These are phyloP conservation scores for Leccinum brunneo-olivaceum DNA, from an alignment of 1,284 basidiomycete genomes.

Conservation along the genomic window DNA sequence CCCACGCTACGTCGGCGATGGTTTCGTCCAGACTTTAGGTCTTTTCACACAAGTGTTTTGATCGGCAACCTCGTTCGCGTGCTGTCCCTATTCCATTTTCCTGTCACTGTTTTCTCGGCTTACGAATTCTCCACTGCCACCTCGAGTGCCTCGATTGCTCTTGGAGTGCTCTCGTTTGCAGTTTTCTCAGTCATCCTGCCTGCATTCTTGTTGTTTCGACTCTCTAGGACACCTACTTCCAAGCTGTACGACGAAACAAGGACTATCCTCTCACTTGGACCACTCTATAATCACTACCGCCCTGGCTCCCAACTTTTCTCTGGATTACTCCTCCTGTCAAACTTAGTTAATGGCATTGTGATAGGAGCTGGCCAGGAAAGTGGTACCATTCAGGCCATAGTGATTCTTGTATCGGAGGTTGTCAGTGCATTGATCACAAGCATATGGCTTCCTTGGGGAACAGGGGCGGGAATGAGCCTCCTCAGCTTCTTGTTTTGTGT, in stretches of 20 bases:
- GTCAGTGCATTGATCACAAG: slow-evolving; percentile 78
- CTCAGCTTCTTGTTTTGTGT: slow-evolving; percentile 90
- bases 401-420: slow-evolving; percentile 84
- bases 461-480: slow-evolving; percentile 92
- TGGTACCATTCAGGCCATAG: slow-evolving; percentile 86
- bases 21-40: slow-evolving; percentile 62
- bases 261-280: slow-evolving; percentile 85
- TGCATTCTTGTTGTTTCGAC: slow-evolving; percentile 64
- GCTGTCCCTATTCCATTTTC: slow-evolving; percentile 88
- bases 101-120: slow-evolving; percentile 85
- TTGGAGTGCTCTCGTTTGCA: slow-evolving; percentile 73
- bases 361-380: slow-evolving; percentile 86
- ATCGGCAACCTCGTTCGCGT: slow-evolving; percentile 89
- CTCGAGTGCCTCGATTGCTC: slow-evolving; percentile 46
- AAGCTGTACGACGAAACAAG: slow-evolving; percentile 93
- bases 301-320: slow-evolving; percentile 90
- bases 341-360: slow-evolving; percentile 74
- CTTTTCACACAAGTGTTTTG: slow-evolving; percentile 71
- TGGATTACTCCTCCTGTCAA: slow-evolving; percentile 73
- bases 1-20: slow-evolving; percentile 35
- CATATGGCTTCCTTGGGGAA: slow-evolving; percentile 94
- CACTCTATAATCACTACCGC: slow-evolving; percentile 93
- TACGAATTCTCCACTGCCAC: slow-evolving; percentile 42
- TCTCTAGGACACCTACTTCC: slow-evolving; percentile 75
- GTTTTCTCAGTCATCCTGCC: slow-evolving; percentile 79